A percentile compares a stretch with the other conserved stretches of the same genome.
Conservation (phyloP, 768 basidiomycete genomes). For the Pleurotus tuber-regium region DNA sequence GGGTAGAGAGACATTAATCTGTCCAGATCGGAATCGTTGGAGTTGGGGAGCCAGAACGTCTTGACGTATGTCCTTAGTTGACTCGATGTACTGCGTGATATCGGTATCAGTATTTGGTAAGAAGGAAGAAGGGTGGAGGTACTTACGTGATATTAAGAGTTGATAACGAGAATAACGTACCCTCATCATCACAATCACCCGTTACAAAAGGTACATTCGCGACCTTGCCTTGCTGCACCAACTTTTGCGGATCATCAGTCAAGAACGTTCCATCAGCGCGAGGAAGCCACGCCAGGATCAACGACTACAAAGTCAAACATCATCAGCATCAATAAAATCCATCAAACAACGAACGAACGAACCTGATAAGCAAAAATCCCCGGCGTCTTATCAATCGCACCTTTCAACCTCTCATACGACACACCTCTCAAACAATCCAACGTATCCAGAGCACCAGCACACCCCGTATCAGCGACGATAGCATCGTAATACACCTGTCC, state of each 20-base stretch:
- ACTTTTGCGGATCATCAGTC: constrained; percentile 37
- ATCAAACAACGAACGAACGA: not conserved
- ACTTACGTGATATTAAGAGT: constrained; percentile 28
- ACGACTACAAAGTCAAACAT: constrained; percentile 29
- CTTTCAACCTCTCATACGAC: constrained; percentile 32
- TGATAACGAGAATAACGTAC: constrained; percentile 27
- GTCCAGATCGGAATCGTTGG: constrained; percentile 25
- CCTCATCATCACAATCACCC: constrained; percentile 48
- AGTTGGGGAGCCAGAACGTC: constrained; percentile 21
- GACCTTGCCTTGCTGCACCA: constrained; percentile 40
- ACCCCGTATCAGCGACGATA: constrained; percentile 33
- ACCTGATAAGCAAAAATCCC: constrained; percentile 40
- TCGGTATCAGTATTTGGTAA: constrained; percentile 15
- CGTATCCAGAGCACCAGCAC: constrained; percentile 32
- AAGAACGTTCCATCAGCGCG: constrained; percentile 49
- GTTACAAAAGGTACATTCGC: constrained; percentile 44
- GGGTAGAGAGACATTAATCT: constrained; percentile 36
- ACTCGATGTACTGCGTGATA: constrained; percentile 19
- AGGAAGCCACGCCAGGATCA: constrained; percentile 46
- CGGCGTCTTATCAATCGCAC: constrained; percentile 37
- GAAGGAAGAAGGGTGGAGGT: not conserved
- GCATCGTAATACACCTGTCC: constrained; percentile 45
- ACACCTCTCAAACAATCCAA: constrained; percentile 38
- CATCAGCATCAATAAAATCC: not conserved
- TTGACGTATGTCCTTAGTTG: constrained; percentile 26